Evolutionary conservation across 2,329 filamentous ascomycete species (phyloP).

Genomic region (Aureobasidium uvarum): DNA sequence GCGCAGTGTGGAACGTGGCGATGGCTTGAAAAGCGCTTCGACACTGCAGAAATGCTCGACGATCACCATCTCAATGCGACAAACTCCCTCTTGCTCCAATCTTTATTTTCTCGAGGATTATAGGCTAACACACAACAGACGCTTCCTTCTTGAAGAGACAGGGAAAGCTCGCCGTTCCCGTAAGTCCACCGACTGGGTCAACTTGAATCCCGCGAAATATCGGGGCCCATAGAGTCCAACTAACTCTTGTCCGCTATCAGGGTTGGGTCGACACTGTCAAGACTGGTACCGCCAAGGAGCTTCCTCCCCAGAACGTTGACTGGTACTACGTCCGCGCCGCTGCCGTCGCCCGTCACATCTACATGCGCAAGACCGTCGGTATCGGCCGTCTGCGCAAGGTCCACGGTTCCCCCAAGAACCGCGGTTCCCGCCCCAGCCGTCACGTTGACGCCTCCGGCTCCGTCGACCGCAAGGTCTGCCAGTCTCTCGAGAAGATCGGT

Average conservation of each 20-base stretch:
- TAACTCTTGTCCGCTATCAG: slow-evolving; percentile 37
- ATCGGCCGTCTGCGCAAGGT: slow-evolving; percentile 96
- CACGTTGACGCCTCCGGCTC: slow-evolving; percentile 94
- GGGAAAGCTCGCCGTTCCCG: slow-evolving; percentile 83
- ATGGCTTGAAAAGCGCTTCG: not conserved
- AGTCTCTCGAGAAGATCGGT: slow-evolving; percentile 98
- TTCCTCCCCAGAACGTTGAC: slow-evolving; percentile 96
- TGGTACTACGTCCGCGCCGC: slow-evolving; percentile 93
- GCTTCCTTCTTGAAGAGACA: slow-evolving; percentile 89
- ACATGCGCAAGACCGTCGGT: slow-evolving; percentile 99
- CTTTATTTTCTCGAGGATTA: not conserved
- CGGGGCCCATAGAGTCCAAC: slow-evolving; percentile 1
- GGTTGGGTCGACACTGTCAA: slow-evolving; percentile 99
- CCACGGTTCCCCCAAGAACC: slow-evolving; percentile 91
- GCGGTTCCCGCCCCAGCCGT: slow-evolving; percentile 83
- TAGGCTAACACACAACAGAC: slow-evolving; percentile 30
- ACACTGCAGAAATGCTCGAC: not conserved
- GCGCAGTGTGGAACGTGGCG: not conserved
- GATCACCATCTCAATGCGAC: slow-evolving; percentile 5
- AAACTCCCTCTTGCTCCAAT: not conserved
- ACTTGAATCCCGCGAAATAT: slow-evolving; percentile 14
- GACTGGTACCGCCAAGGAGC: slow-evolving; percentile 94
- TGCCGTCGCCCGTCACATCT: slow-evolving; percentile 95
- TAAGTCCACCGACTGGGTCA: slow-evolving; percentile 1
- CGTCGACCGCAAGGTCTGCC: slow-evolving; percentile 96